Base-by-base conservation (phyloP, 2,329 filamentous ascomycete species). In the Cryphonectria parasitica region DNA sequence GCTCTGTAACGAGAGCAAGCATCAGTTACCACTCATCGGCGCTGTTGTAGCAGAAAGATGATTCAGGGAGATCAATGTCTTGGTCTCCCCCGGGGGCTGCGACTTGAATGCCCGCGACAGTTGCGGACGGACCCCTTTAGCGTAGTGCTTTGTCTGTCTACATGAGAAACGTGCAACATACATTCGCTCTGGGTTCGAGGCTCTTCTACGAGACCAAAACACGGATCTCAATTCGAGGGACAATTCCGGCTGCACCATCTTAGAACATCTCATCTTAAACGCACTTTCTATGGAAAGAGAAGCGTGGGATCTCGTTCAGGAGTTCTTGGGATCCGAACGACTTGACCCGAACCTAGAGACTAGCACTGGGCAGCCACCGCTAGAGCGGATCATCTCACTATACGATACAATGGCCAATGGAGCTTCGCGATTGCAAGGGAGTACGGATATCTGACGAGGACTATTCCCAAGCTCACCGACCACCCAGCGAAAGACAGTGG, bases 291-390 rank as follows among this genome's bases (percentile, higher is more conserved):
- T 61, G 25, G 15, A 11, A 39, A 15, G 17, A 19, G 7, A 1
- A 4, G 25, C 31, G 31, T 6, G 31, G 56, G 7, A 15, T 31
- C 4, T 54, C 49, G 11, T 25, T 13, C 25, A 41, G n/a, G 34
- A 22, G 45, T 67, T 61, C 36, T 17, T 61, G n/a, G 7, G 7
- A 11, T 61, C 66, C 13, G 5, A 39, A 25, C 25, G 13, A 19
- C 58, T 68, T 22, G 66, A 68, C 31, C 34, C 58, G n/a, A 68
- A 68, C 45, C 31, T 63, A 2, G 15, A 13, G 8, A 68, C 66
- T 3, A 68, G 66, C 58, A 63, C 39, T 22, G 39, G 66, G 11
- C 39, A 52, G 8, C 2, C 13, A 2, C 66, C 45, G 17, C 19
- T 60, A 17, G 41, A 62, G 36, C 28, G 19, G 22, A 43, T 62